Conservation (phyloP, 2,329 filamentous ascomycete genomes). For the Arthrinium phaeospermum region DNA sequence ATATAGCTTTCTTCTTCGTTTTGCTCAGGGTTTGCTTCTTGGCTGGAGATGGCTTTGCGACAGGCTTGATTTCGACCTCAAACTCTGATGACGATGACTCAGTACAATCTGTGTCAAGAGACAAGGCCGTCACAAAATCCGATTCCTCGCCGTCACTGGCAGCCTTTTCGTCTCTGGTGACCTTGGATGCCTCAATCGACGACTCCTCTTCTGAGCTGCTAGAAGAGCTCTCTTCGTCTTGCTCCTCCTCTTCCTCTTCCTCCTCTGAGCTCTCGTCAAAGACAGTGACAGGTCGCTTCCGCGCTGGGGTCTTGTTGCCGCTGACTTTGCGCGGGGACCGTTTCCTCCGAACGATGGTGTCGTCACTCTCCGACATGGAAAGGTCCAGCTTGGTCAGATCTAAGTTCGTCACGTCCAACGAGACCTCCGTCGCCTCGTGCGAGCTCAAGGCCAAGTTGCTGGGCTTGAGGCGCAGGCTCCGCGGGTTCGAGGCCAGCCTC, state of each 20-base stretch:
- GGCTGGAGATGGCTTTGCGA: conserved; percentile 25
- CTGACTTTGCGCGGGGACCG: conserved; percentile 21
- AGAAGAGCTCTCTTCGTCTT: neutral
- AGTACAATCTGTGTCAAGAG: neutral
- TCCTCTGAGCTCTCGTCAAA: conserved; percentile 19
- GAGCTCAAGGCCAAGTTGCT: conserved; percentile 20
- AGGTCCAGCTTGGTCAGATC: neutral
- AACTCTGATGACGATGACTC: conserved; percentile 2
- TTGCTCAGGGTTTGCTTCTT: neutral
- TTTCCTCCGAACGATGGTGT: conserved; percentile 11
- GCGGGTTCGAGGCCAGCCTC: conserved; percentile 19
- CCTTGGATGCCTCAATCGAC: conserved; percentile 13
- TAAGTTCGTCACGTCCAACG: neutral
- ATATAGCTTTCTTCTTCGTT: conserved; percentile 22
- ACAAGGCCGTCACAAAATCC: conserved; percentile 30
- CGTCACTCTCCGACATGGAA: conserved; percentile 11
- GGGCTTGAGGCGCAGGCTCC: conserved; percentile 23
- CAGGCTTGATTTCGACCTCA: conserved; percentile 24
- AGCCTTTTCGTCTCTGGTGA: conserved; percentile 19
- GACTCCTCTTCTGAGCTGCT: neutral
- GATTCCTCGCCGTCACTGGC: conserved; percentile 32
- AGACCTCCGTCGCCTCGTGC: neutral
- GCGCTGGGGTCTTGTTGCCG: conserved; percentile 18
- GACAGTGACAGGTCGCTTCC: conserved; percentile 17
- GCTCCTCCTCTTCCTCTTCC: neutral